Evolutionary conservation across 208 protist species (phyloP).

Genomic region (Strigomonas galati): DNA sequence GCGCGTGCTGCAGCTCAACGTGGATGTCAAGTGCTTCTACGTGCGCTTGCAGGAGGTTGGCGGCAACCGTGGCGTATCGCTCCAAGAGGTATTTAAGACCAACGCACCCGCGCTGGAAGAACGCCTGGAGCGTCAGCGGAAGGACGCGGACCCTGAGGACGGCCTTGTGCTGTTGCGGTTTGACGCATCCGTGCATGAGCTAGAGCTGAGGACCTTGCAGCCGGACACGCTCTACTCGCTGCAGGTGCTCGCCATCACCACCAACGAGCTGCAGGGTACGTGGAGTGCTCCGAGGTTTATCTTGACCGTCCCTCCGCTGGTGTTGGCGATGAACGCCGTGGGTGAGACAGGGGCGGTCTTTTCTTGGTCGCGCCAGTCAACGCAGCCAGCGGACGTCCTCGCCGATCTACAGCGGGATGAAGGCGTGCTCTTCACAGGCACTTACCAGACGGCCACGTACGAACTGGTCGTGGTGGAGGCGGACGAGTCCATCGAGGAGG

Average conservation of each 20-base stretch:
- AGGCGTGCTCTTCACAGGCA: not conserved
- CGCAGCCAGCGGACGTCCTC: not conserved
- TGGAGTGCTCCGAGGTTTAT: not conserved
- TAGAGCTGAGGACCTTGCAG: slow-evolving; percentile 8
- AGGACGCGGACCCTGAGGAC: slow-evolving; percentile 22
- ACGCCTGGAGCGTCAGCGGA: slow-evolving; percentile 25
- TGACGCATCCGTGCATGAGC: not conserved
- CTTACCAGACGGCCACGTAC: not conserved
- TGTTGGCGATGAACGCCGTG: not conserved
- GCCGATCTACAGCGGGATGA: not conserved
- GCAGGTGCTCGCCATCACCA: not conserved
- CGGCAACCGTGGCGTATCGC: slow-evolving; percentile 5
- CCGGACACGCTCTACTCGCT: slow-evolving; percentile 8
- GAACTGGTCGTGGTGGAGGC: not conserved
- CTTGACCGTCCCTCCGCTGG: not conserved
- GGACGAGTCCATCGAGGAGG: not conserved
- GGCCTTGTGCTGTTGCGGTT: slow-evolving; percentile 21
- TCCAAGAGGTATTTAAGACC: not conserved
- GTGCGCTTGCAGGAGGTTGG: slow-evolving; percentile 66
- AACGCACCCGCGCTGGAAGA: slow-evolving; percentile 14
- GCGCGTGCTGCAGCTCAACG: slow-evolving; percentile 71
- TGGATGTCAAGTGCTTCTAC: slow-evolving; percentile 72
- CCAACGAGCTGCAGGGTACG: not conserved
- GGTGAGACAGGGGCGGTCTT: not conserved
- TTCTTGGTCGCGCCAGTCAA: not conserved